Base-by-base conservation (phyloP, 2,329 filamentous ascomycete genomes). In the Diaporthe nobilis region DNA sequence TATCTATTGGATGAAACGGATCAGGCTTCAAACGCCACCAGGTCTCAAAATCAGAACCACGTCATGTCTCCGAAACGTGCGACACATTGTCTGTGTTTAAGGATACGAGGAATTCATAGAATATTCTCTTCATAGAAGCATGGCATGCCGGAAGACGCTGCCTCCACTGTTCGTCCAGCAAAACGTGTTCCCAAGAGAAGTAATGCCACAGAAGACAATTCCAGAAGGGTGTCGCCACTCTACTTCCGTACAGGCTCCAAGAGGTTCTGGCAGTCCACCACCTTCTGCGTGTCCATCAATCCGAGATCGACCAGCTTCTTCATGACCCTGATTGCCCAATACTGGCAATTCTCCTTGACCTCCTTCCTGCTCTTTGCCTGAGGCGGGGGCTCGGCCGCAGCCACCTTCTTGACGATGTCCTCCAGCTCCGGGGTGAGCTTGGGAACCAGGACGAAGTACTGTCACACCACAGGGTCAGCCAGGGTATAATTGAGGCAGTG, bases 371-470 rank as follows among this genome's bases (percentile, higher is more conserved):
- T 68, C 20, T 20, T 51, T 10, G 63, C 47, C 13, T 22, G 31
- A 20, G 63, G 63, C 20, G 63, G 63, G 3, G 63, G 63, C 63
- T 68, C 63, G 13, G 47, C 42, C 12, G 22, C 47, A 3, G 63
- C 63, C 12, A 68, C 31, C 12, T 68, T 25, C 28, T 25, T 53
- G 25, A 55, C 34, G 15, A 53, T n/a, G 6, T 49, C 10, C 20
- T 63, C 58, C 34, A 39, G 28, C 31, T 73, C 49, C n/a, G 31
- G 28, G 51, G 71, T 72, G 47, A 72, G 63, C 6, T 51, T n/a
- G 7, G 63, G 39, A 3, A 68, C 49, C 3, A 68, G 22, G 7
- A 68, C 47, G n/a, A 51, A 51, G 5, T 51, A 68, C 63, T 68
- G n/a, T 39, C 9, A 28, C 15, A 3, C 12, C 28, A 20, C 20